Conservation (phyloP, 116 monocot species). For the Trichopus zeylanicus region DNA sequence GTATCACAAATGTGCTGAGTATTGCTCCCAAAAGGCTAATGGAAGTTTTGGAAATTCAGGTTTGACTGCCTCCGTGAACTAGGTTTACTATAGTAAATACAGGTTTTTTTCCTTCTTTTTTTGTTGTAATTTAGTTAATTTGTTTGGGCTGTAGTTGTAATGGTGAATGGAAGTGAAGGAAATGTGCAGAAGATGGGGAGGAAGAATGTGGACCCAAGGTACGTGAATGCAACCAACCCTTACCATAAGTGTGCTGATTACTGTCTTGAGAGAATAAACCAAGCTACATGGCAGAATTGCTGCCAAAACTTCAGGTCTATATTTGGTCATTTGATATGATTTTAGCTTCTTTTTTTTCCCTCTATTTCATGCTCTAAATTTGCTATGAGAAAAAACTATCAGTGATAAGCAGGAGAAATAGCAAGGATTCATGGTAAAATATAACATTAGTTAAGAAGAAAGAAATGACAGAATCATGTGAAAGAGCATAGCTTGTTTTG, state of each 20-base stretch:
- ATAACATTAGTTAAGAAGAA: too few relatives aligned
- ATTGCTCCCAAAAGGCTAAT: neutral
- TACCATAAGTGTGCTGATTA: conserved; percentile 2
- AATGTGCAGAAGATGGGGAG: neutral
- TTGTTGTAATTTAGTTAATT: neutral
- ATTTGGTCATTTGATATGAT: too few relatives aligned
- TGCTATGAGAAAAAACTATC: too few relatives aligned
- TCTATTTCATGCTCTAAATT: too few relatives aligned
- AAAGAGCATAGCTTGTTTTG: too few relatives aligned
- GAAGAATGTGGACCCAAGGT: neutral
- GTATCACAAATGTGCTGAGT: neutral
- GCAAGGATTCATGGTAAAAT: too few relatives aligned
- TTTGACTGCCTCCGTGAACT: neutral
- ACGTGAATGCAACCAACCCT: neutral
- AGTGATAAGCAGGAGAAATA: too few relatives aligned
- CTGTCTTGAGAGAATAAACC: neutral
- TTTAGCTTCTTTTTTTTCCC: neutral
- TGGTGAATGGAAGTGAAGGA: neutral
- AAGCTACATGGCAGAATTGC: neutral
- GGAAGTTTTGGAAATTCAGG: neutral
- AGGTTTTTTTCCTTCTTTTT: neutral
- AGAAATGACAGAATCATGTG: too few relatives aligned
- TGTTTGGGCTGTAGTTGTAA: neutral
- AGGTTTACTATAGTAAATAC: neutral
- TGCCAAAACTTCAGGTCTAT: neutral